Base-by-base conservation (phyloP, 805 yeast species). In the Limtongozyma cylindracea region DNA sequence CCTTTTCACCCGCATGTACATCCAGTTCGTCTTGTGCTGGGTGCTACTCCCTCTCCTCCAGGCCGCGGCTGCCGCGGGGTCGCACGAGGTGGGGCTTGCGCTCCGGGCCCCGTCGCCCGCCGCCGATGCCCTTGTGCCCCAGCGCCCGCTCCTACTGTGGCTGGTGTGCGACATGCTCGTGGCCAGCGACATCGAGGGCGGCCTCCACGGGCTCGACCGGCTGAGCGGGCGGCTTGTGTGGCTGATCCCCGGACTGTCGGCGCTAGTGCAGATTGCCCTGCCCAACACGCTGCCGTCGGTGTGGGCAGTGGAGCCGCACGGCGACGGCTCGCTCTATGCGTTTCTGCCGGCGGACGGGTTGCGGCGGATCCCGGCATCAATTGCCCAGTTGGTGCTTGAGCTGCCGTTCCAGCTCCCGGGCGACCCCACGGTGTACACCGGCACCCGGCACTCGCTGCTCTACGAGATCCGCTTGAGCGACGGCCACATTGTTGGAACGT, bases 251-350 rank as follows among this genome's bases (percentile, higher is more conserved):
- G 64, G 74, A 3, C 61, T 59, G 11, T 60, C 56, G 3, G 70
- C 91, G 0, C 44, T 73, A 23, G 76, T 72, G 8, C 42, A 46
- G 15, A 53, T 51, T 5, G 42, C 32, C 27, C 30, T 46, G 10
- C 33, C 6, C 19, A 21, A 12, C 16, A 10, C 15, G 19, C 23
- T 25, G 32, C 24, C 17, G 14, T 38, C 45, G 23, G 60, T 70
- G 0, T 74, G 95, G 84, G 68, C 84, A 23, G 84, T 88, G 1
- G 98, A 88, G 32, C 96, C 96, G 0, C 61, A 57, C 30, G 69
- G 67, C 4, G 92, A 74, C 26, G 98, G 98, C 1, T 50, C 69
- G 0, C 49, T 88, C 3, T 82, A 69, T 40, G 77, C 67, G 37
- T 84, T 84, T 43, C 67, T 74, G 10, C 65, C 67, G 10, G 61